Evolutionary conservation across 192 early-diverging fungal species (phyloP), one percentile per base, ranked within the genome.

Genomic region (Entomortierella lignicola): DNA sequence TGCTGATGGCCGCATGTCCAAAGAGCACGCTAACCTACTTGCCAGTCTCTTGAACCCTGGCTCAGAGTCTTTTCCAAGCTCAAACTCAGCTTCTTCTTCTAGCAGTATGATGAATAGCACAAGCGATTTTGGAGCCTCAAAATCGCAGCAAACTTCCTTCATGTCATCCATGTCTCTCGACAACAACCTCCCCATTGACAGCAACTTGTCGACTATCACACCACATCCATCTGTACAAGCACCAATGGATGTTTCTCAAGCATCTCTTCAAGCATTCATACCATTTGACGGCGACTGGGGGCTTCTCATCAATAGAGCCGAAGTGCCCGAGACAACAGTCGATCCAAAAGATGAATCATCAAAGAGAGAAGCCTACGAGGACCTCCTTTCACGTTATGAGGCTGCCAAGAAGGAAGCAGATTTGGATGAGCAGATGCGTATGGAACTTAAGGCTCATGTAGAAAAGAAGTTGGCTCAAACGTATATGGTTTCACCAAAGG

Each of bases 251-350:
- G 17, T 37, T 5, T 20, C 53, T 1, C 70, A 56, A 41, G 41
- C 64, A 1, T 48, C 63, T 2, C 17, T 66, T 20, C 63, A 66
- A 47, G 57, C 72, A 26, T 74, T 74, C 42, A 63, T 74, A 11
- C 71, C 71, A 17, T 74, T 74, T 55, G 57, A 62, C 42, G 71
- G 60, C 10, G 72, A 74, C 29, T 74, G 72, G 72, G 52, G 43
- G 0, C 59, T 74, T 25, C 23, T 66, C 17, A 66, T 74, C 52
- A 74, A 74, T 42, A 42, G 72, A 61, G 72, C 64, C 3, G 72
- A 74, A 26, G 57, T 74, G 0, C 51, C 64, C 11, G 64, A 74
- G 18, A 1, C 58, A 8, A 34, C 20, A n/a, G 37, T 74, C 7
- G 64, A 66, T 44, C 57, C 52, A 39, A 74, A 74, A 58, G 58